Base-by-base conservation (phyloP, 2,329 filamentous ascomycete genomes). In the Cladorrhinum sp. region DNA sequence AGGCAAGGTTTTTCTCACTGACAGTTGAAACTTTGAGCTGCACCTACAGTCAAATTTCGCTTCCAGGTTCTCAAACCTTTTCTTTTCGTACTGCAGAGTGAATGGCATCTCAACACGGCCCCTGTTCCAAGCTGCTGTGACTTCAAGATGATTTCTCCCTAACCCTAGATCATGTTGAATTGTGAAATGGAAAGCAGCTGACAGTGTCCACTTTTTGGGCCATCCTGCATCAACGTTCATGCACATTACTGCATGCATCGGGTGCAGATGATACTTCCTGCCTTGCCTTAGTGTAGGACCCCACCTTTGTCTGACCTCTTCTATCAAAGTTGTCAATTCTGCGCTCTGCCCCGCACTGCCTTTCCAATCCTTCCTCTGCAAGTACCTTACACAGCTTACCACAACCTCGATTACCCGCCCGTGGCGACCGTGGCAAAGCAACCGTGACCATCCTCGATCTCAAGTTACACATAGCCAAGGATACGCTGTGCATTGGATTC, bases 161-260 rank as follows among this genome's bases (percentile, higher is more conserved):
- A n/a, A n/a, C n/a, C n/a, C n/a, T n/a, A n/a, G n/a, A 41, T 13
- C 5, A 13, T n/a, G 12, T n/a, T 41, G 16, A 41, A 13, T 8
- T 41, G 10, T 25, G n/a, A 23, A 38, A 10, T 53, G 6, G 51
- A 36, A 38, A 36, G 16, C 51, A 53, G 51, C 51, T 53, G 52
- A 55, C 27, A 18, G 23, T 25, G 18, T n/a, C 24, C 38, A 38
- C 38, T 38, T 45, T 36, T 36, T 24, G 29, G 29, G 52, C 38
- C 27, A 55, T 24, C 29, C 52, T 45, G 52, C 52, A 55, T 55
- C 29, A 55, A 55, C 52, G 52, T 29, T 41, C 52, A 55, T 55
- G 52, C 52, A 55, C 22, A 32, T 38, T 55, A 25, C 20, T 55
- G 52, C 52, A 55, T 23, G 29, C 24, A 23, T 36, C 29, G 18